A percentile compares a stretch with the other conserved stretches of the same genome.
Evolutionary conservation across 2,329 filamentous ascomycete genomes (phyloP).

Genomic region (Cordyceps farinosa): DNA sequence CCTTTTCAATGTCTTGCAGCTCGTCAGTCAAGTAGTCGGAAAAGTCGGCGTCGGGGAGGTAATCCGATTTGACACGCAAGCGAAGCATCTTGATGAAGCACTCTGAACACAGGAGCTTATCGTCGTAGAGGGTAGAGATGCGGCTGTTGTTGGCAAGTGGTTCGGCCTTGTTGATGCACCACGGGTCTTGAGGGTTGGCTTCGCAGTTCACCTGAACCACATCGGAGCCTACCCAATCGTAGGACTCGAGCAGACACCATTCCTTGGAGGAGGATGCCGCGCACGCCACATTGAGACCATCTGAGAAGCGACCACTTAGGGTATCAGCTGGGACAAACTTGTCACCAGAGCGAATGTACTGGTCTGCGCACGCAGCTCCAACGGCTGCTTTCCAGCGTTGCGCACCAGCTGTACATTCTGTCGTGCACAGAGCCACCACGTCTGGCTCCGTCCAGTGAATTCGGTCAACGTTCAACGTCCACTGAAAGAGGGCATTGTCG

Average conservation of each 20-base stretch:
- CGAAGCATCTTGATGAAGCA: constrained; percentile 13
- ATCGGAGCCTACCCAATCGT: constrained; percentile 20
- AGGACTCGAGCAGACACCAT: background rate
- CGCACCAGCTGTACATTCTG: background rate
- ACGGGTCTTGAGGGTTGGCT: constrained; percentile 18
- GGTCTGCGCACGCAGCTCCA: constrained; percentile 3
- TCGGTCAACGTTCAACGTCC: constrained; percentile 6
- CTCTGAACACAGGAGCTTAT: constrained; percentile 18
- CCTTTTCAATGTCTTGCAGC: constrained; percentile 10
- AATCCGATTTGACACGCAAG: background rate
- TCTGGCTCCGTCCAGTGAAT: constrained; percentile 5
- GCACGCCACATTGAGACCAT: constrained; percentile 6
- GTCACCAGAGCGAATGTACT: constrained; percentile 13
- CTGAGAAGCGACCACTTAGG: constrained; percentile 13
- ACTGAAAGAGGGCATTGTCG: constrained; percentile 12
- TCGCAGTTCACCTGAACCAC: constrained; percentile 17
- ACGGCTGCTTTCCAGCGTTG: constrained; percentile 7
- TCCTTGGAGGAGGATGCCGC: too few species aligned
- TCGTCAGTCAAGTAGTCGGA: constrained; percentile 15
- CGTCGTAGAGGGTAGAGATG: constrained; percentile 17
- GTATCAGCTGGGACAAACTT: constrained; percentile 14
- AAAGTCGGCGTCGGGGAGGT: background rate
- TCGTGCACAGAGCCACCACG: background rate
- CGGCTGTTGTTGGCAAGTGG: constrained; percentile 15
- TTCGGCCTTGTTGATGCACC: constrained; percentile 14